Percentiles rank a stretch among this genome's conserved stretches.
These are phyloP conservation scores for Coemansia sp. DNA, from an alignment of 192 early-diverging fungal species.

Conservation along the genomic window DNA sequence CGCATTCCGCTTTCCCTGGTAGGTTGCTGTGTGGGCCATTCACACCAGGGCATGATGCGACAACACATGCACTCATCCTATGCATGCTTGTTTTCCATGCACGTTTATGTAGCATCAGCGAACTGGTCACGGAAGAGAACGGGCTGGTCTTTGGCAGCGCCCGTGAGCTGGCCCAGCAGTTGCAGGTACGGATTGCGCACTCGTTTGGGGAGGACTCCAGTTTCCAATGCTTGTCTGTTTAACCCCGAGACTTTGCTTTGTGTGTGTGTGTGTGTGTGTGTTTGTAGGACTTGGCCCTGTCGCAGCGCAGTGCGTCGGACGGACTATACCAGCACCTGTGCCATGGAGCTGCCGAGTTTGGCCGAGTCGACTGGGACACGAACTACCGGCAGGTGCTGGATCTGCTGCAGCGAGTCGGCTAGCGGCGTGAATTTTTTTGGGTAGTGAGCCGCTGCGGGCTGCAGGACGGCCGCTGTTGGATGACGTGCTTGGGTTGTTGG, in stretches of 20 bases:
- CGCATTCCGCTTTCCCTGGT: constrained; percentile 62
- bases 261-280: not conserved
- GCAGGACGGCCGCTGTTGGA: no score
- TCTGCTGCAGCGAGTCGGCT: not conserved
- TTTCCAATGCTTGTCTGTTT: no score
- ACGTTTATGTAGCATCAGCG: constrained; percentile 50
- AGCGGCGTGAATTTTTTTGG: no score
- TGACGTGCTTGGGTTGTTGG: no score
- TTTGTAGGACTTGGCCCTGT: constrained; percentile 19
- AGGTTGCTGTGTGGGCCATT: not conserved
- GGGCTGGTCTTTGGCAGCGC: constrained; percentile 61
- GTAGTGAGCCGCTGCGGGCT: no score
- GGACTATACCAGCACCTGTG: constrained; percentile 25
- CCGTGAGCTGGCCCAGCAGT: constrained; percentile 55
- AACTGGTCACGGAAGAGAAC: constrained; percentile 63
- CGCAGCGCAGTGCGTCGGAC: constrained; percentile 8
- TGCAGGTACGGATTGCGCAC: constrained; percentile 59
- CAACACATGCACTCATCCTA: not conserved
- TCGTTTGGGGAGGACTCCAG: no score
- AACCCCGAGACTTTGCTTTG: no score
- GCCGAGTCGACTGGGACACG: constrained; percentile 32
- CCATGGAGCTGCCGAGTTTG: constrained; percentile 32
- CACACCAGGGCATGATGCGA: not conserved
- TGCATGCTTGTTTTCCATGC: not conserved
- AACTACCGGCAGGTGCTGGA: constrained; percentile 31